Evolutionary conservation across 345 rosid species (phyloP).

Genomic region (Gossypium turneri): DNA sequence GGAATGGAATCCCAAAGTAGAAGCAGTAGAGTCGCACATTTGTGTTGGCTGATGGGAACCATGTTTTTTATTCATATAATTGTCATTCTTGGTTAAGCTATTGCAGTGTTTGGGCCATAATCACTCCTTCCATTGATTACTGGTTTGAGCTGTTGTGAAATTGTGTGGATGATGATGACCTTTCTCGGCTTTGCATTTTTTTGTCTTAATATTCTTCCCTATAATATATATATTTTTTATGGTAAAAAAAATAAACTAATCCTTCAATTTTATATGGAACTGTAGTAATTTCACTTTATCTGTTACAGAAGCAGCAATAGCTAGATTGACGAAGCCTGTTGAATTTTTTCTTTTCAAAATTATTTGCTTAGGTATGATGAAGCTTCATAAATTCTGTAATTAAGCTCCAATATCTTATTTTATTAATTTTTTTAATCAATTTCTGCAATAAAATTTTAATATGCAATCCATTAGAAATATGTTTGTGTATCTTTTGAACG

Average conservation of each 20-base stretch:
- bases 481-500: too few relatives aligned
- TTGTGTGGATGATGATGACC: conserved; percentile 21
- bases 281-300: too few relatives aligned
- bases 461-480: too few relatives aligned
- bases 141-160: conserved; percentile 31
- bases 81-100: background rate
- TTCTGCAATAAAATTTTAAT: too few relatives aligned
- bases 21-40: conserved; percentile 11
- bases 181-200: background rate
- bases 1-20: background rate
- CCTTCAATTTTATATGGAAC: too few relatives aligned
- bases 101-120: background rate
- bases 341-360: too few relatives aligned
- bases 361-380: too few relatives aligned
- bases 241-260: background rate
- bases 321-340: too few relatives aligned
- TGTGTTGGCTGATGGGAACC: background rate
- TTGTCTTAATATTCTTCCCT: background rate
- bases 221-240: background rate
- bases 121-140: background rate
- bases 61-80: background rate
- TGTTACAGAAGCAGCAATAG: too few relatives aligned
- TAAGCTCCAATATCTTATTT: too few relatives aligned
- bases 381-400: too few relatives aligned
- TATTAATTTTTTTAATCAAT: too few relatives aligned